These are phyloP conservation scores for Alternaria sp. DNA, from an alignment of 2,329 filamentous ascomycete species.

Conservation along the genomic window DNA sequence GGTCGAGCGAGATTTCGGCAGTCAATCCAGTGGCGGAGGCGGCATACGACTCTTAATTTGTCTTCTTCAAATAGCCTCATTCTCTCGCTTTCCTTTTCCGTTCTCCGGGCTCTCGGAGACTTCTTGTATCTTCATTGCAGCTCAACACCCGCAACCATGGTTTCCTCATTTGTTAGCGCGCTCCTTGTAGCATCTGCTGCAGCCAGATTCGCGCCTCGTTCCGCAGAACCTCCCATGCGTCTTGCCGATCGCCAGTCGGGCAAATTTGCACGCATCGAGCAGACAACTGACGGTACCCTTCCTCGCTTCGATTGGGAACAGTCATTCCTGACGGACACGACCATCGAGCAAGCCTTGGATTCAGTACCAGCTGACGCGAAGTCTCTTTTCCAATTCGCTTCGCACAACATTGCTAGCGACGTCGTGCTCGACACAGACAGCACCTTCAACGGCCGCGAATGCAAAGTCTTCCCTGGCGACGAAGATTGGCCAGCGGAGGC, in stretches of 20 bases:
- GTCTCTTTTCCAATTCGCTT: neutral
- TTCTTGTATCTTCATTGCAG: neutral
- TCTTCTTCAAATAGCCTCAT: neutral
- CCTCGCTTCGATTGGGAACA: neutral
- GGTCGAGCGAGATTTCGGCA: neutral
- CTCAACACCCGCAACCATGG: neutral
- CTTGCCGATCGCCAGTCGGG: neutral
- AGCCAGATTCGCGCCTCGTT: neutral
- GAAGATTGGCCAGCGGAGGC: conserved; percentile 1
- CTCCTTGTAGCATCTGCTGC: neutral
- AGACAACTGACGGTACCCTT: neutral
- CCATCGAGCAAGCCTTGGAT: neutral
- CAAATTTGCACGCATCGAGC: neutral
- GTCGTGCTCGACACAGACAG: neutral
- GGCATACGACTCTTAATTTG: neutral
- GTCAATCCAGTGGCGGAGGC: neutral
- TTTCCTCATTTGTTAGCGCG: neutral
- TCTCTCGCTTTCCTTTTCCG: neutral
- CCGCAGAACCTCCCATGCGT: neutral
- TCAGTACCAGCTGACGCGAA: neutral
- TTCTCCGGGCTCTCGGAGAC: neutral
- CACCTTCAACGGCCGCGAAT: neutral
- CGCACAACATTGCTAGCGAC: neutral
- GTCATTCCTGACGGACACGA: neutral
- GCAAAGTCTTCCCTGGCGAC: conserved; percentile 1